phyloP scores from a whole-genome alignment of 176 grass and related monocot species.

The Elymus sibiricus region DNA sequence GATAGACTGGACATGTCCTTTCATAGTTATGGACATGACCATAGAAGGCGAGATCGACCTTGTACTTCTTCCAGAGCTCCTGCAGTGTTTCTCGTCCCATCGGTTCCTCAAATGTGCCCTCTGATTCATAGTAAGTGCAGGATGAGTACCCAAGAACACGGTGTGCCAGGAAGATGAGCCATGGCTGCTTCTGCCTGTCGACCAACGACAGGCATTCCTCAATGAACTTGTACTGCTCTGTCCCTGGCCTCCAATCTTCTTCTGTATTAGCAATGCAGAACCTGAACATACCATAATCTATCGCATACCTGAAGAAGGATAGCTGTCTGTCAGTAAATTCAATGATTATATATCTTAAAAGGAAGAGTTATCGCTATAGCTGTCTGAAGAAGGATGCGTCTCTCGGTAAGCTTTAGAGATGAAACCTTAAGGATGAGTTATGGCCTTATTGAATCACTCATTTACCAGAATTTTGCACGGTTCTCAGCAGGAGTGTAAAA shows the following conservation, averaged over 20 bases:
- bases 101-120: constrained; percentile 61
- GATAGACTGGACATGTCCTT: constrained; percentile 48
- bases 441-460: neutral
- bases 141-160: constrained; percentile 78
- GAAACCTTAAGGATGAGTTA: neutral
- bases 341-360: too few species aligned
- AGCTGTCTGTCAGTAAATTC: neutral
- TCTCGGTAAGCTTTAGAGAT: too few species aligned
- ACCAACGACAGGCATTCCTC: constrained; percentile 60
- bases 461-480: constrained; percentile 78
- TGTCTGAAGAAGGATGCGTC: too few species aligned
- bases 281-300: constrained; percentile 66
- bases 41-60: constrained; percentile 65
- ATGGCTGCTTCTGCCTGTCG: constrained; percentile 64
- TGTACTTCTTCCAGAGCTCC: constrained; percentile 72
- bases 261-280: constrained; percentile 72
- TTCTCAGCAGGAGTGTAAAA: constrained; percentile 92
- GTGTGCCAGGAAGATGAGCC: constrained; percentile 78
- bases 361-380: too few species aligned
- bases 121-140: constrained; percentile 25
- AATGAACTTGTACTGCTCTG: constrained; percentile 61
- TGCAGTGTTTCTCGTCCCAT: constrained; percentile 63
- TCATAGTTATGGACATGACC: constrained; percentile 77
- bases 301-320: constrained; percentile 50
- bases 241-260: constrained; percentile 67